Conservation (phyloP, 129 eudicot genomes). For the Rutidosis leptorrhynchoides region DNA sequence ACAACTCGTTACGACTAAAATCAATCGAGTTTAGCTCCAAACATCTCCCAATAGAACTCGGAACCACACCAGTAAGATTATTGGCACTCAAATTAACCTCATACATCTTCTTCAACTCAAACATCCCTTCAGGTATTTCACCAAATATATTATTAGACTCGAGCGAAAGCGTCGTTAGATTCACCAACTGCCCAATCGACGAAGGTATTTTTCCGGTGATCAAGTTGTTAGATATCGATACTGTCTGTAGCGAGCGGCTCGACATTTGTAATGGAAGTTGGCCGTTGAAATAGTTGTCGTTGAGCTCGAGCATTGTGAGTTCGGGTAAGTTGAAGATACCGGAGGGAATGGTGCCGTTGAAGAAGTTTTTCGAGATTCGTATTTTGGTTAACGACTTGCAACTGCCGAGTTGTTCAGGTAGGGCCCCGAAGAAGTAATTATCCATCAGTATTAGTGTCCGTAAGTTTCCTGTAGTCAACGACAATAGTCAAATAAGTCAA, state of each 20-base stretch:
- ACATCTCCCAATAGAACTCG: conserved; percentile 43
- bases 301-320: conserved; percentile 53
- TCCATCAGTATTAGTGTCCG: conserved; percentile 54
- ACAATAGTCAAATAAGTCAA: conserved; percentile 15
- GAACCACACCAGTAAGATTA: conserved; percentile 58
- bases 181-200: conserved; percentile 50
- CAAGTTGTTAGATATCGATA: conserved; percentile 55
- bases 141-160: conserved; percentile 53
- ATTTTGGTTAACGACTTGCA: conserved; percentile 59
- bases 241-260: conserved; percentile 33
- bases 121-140: conserved; percentile 52
- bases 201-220: conserved; percentile 58
- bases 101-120: conserved; percentile 40
- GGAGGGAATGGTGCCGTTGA: conserved; percentile 62
- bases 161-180: conserved; percentile 40
- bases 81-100: conserved; percentile 52
- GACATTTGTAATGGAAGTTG: conserved; percentile 48
- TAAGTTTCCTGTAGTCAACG: conserved; percentile 39
- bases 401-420: conserved; percentile 62
- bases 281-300: conserved; percentile 59
- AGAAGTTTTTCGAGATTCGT: conserved; percentile 54
- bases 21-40: conserved; percentile 47
- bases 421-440: conserved; percentile 56
- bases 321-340: conserved; percentile 68
- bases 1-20: conserved; percentile 56